Evolutionary conservation across 768 basidiomycete species (phyloP), one percentile per base, ranked within the genome.

Genomic region (Stropharia rugosoannulata): DNA sequence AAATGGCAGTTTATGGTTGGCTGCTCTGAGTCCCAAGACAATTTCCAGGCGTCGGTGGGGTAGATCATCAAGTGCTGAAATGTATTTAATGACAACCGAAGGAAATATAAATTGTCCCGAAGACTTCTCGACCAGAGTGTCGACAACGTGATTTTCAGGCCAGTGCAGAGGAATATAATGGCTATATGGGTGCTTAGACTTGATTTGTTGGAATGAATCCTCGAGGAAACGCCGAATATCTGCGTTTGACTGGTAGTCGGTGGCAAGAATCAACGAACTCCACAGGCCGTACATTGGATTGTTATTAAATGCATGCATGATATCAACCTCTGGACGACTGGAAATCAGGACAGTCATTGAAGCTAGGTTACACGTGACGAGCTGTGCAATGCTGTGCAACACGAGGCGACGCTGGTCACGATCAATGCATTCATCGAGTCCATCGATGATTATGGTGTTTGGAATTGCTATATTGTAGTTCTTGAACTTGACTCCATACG

Each of bases 21-120:
- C 29, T 10, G 51, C 16, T 4, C 39, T 19, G 8, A 57, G 39
- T 11, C 50, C 50, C 29, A 52, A 25, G 18, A 53, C 39, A 2
- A 48, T 38, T 13, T 52, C 38, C 16, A 57, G 29, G 12, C 44
- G 39, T 5, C 46, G 27, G 9, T 38, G 10, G 1, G 56, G 56
- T 1, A 13, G 35, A 32, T 57, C 50, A 6, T 36, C 16, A n/a
- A 36, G 18, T 6, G 45, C 44, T 11, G 45, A 48, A n/a, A 58
- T 25, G 35, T 48, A 53, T 42, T 57, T 58, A 4, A 53, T 19
- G 18, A 53, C 56, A 0, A 50, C 39, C 10, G 55, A 1, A 69
- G 65, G 56, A 70, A 74, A 56, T 13, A 56, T 50, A 15, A 55
- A 55, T 43, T 74, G 70, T 2, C 62, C 46, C 2, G 8, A 75